phyloP scores from a whole-genome alignment of 352 stramenopile genomes.

The Blastocystis sp. region DNA sequence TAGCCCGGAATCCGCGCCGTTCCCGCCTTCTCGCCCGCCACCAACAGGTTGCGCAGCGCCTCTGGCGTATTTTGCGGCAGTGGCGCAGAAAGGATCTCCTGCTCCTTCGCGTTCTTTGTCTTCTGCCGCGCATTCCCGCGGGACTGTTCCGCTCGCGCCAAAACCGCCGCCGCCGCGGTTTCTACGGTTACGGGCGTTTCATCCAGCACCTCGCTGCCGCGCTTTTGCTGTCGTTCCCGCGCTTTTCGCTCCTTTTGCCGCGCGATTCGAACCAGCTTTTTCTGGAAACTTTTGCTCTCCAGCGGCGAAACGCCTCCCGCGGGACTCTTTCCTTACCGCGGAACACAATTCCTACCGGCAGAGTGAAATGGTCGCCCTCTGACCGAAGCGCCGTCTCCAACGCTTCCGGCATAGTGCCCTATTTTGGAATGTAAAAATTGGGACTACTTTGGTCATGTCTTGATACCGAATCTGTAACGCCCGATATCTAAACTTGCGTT shows the following conservation, averaged over 20 bases:
- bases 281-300: constrained; percentile 20
- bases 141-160: neutral
- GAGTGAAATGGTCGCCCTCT: neutral
- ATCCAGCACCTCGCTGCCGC: neutral
- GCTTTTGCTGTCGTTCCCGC: neutral
- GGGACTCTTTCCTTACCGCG: neutral
- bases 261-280: constrained; percentile 2
- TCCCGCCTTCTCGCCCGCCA: neutral
- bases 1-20: constrained; percentile 11
- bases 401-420: neutral
- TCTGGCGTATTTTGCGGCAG: neutral
- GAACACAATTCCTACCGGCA: neutral
- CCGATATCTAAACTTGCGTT: constrained; percentile 22
- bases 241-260: constrained; percentile 21
- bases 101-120: neutral
- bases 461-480: constrained; percentile 16
- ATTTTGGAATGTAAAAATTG: neutral
- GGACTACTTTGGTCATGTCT: constrained; percentile 35
- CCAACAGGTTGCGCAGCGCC: neutral
- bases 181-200: neutral
- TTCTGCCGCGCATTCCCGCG: neutral
- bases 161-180: neutral
- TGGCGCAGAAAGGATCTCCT: neutral
- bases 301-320: neutral
- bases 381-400: neutral